phyloP scores from a whole-genome alignment of 192 early-diverging fungal species.

The Kickxella alabastrina region DNA sequence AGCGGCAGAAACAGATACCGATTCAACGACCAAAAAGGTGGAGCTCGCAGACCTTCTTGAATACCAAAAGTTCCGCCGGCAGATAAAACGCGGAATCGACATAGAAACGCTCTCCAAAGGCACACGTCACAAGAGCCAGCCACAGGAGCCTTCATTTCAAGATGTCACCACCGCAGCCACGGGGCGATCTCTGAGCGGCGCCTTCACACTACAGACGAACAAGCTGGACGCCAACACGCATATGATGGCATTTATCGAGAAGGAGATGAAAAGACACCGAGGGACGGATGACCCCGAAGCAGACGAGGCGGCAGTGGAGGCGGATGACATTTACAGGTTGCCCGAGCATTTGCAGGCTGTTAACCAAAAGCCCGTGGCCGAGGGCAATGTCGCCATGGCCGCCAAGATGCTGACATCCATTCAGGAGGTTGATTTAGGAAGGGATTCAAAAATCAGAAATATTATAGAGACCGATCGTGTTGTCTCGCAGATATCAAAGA shows the following conservation, averaged over 20 bases:
- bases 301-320: too few relatives aligned
- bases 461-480: slow-evolving; percentile 74
- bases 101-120: not conserved
- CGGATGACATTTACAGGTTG: slow-evolving; percentile 67
- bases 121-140: not conserved
- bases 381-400: slow-evolving; percentile 84
- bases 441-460: slow-evolving; percentile 62
- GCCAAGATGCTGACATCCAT: slow-evolving; percentile 87
- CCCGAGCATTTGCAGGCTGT: slow-evolving; percentile 61
- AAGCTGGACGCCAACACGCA: slow-evolving; percentile 7
- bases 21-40: slow-evolving; percentile 2
- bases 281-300: slow-evolving; percentile 5
- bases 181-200: slow-evolving; percentile 53
- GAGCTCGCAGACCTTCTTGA: not conserved
- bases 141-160: not conserved
- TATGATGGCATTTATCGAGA: not conserved
- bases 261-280: slow-evolving; percentile 29
- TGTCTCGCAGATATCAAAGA: slow-evolving; percentile 11
- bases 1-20: slow-evolving; percentile 1
- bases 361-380: slow-evolving; percentile 61
- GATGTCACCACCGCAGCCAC: not conserved
- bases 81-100: not conserved
- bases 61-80: slow-evolving; percentile 6
- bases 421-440: slow-evolving; percentile 86
- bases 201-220: slow-evolving; percentile 74